phyloP scores from a whole-genome alignment of 73 alveolate genomes.

The Paramecium octaurelia region DNA sequence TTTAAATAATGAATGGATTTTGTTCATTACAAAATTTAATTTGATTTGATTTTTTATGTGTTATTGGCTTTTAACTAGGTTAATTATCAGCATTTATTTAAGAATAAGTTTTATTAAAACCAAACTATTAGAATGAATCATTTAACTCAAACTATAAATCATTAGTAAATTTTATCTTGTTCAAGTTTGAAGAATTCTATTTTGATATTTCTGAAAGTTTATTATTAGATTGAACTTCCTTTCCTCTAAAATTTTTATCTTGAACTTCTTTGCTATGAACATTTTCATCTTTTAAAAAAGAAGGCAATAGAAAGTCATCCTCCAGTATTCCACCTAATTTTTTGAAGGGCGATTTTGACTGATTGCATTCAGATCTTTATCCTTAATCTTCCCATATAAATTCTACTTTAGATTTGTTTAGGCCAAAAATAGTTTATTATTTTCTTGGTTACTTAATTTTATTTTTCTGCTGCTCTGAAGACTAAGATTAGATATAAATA shows the following conservation, averaged over 20 bases:
- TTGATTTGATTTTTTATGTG: too few relatives aligned
- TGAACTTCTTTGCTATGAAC: not conserved
- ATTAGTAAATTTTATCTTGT: too few relatives aligned
- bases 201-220: not conserved
- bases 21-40: not conserved
- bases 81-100: not conserved
- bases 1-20: not conserved
- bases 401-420: not conserved
- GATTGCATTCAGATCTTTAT: not conserved
- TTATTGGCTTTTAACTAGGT: not conserved
- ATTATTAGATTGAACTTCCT: not conserved
- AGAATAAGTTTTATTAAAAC: too few relatives aligned
- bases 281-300: not conserved
- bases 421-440: not conserved
- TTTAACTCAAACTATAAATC: too few relatives aligned
- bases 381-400: not conserved
- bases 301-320: not conserved
- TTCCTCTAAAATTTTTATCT: not conserved
- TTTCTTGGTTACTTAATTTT: not conserved
- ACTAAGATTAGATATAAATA: not conserved
- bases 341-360: not conserved
- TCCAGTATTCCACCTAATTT: not conserved
- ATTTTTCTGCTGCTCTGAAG: not conserved
- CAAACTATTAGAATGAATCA: not conserved
- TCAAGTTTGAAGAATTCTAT: not conserved